Evolutionary conservation across 2,329 filamentous ascomycete genomes (phyloP).

Genomic region (Aspergillus chevalieri): DNA sequence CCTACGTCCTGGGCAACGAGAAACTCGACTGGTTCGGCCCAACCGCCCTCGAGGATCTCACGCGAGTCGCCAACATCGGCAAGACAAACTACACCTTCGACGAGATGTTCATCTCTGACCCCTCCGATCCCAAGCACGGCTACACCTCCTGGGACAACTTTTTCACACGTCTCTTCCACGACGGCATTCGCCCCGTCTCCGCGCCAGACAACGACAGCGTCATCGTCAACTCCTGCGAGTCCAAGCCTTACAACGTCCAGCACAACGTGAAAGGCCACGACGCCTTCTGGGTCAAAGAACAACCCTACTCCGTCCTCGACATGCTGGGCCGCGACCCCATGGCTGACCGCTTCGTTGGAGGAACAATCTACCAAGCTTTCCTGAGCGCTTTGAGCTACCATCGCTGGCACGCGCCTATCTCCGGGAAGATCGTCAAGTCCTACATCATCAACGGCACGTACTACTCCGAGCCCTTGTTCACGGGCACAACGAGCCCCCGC

Average conservation of each 20-base stretch:
- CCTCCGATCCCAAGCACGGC: slow-evolving; percentile 33
- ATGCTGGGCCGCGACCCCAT: slow-evolving; percentile 56
- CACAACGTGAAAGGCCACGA: slow-evolving; percentile 50
- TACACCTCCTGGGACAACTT: slow-evolving; percentile 65
- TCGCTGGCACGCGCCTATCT: slow-evolving; percentile 63
- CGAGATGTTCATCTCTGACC: slow-evolving; percentile 15
- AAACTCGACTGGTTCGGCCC: slow-evolving; percentile 52
- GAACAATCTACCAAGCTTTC: slow-evolving; percentile 65
- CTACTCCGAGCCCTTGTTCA: slow-evolving; percentile 55
- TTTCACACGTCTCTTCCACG: slow-evolving; percentile 55
- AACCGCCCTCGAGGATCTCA: slow-evolving; percentile 42
- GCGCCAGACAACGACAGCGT: slow-evolving; percentile 44
- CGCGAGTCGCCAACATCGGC: slow-evolving; percentile 17
- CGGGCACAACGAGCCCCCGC: slow-evolving; percentile 35
- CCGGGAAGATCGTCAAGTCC: slow-evolving; percentile 52
- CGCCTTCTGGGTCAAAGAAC: slow-evolving; percentile 61
- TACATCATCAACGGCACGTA: slow-evolving; percentile 60
- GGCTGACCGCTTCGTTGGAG: slow-evolving; percentile 49
- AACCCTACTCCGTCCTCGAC: slow-evolving; percentile 59
- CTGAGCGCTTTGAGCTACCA: slow-evolving; percentile 62
- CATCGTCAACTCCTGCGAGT: slow-evolving; percentile 61
- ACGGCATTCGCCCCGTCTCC: slow-evolving; percentile 52
- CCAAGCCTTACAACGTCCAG: slow-evolving; percentile 49
- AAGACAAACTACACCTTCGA: slow-evolving; percentile 8
- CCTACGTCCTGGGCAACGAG: slow-evolving; percentile 41